Base-by-base conservation (phyloP, 179 eudicot genomes). In the Spinacia oleracea region DNA sequence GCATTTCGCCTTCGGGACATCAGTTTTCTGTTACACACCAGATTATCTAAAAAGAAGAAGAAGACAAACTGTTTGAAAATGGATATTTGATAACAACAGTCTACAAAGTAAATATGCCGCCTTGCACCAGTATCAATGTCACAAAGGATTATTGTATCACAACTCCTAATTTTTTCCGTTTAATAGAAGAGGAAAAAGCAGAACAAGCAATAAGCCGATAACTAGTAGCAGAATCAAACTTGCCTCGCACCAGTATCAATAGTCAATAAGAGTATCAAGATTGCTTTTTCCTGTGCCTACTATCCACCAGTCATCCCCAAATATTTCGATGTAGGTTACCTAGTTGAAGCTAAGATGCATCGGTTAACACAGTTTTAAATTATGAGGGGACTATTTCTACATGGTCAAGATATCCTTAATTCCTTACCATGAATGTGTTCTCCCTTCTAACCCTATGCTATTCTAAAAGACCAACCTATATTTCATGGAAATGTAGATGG, bases 1-100 rank as follows among this genome's bases (percentile, higher is more conserved):
- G 79, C 82, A 80, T 94, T 94, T 75, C 92, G 93, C 56, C 78
- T 84, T 71, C 89, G 84, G 63, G 96, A 86, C 98, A 94, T 94
- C 68, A 56, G 46, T 63, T 59, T 31, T 9, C 74, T 38, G 76
- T 11, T 63, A 43, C 53, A 51, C 32, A n/a, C 76, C 76, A 69
- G 62, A 55, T 38, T n/a, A 27, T 32, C 58, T 18, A 51, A 2
- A 21, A 5, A 5, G 42, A 8, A 21, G 48, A 5, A 14, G 48
- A 5, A 14, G 60, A 15, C 15, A 23, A 59, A 71, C 42, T 31
- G 40, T 8, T n/a, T 58, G 32, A 34, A 65, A 65, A 5, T 65
- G 69, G 20, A 29, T 25, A 27, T 11, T 31, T 3, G 5, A 0
- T 14, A 64, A 63, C 31, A 11, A 8, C 67, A 29, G 40, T 63